Conservation (phyloP, 352 stramenopile genomes). For the Pythium angustatum region DNA sequence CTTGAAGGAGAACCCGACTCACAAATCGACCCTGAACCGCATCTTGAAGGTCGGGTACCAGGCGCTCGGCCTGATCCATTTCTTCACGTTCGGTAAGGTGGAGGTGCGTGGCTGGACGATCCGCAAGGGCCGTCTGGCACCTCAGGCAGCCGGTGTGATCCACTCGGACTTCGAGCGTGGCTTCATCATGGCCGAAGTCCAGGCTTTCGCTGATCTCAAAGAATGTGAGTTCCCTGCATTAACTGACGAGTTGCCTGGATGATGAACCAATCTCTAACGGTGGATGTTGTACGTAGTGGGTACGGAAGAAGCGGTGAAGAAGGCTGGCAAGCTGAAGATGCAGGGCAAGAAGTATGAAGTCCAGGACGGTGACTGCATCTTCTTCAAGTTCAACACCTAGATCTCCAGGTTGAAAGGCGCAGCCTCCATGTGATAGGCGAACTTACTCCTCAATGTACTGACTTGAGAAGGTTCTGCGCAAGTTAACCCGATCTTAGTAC, state of each 20-base stretch:
- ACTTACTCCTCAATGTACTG: conserved; percentile 17
- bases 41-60: conserved; percentile 98
- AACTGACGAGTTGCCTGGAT: background rate
- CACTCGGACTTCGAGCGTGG: conserved; percentile 99
- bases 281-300: conserved; percentile 53
- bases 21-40: conserved; percentile 94
- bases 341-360: conserved; percentile 92
- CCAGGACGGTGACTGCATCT: conserved; percentile 88
- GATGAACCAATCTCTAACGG: background rate
- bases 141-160: conserved; percentile 98
- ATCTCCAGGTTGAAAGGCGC: too few species aligned
- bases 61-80: conserved; percentile 98
- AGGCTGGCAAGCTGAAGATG: conserved; percentile 87
- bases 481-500: conserved; percentile 3
- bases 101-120: conserved; percentile 99
- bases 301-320: conserved; percentile 86
- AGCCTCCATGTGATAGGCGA: conserved; percentile 20
- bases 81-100: conserved; percentile 98
- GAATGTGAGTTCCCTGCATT: conserved; percentile 55
- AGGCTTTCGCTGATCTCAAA: conserved; percentile 87
- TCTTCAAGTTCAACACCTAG: conserved; percentile 95
- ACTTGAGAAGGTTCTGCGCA: background rate
- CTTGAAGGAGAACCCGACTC: conserved; percentile 80
- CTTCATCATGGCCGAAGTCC: conserved; percentile 97
- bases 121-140: conserved; percentile 95